Base-by-base conservation (phyloP, 345 rosid species). In the Salix arbutifolia region DNA sequence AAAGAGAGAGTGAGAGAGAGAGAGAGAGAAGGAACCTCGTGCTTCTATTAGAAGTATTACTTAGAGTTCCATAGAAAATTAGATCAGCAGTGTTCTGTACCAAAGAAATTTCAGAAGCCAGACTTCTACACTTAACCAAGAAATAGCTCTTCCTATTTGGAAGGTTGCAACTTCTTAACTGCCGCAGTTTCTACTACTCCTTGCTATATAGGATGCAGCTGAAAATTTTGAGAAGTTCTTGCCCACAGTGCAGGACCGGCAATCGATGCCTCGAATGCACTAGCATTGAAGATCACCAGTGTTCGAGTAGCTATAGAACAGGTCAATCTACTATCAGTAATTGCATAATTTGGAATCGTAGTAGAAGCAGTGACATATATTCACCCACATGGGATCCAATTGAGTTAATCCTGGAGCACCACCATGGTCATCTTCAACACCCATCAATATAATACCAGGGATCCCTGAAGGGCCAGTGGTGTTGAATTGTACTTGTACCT, bases 391-490 rank as follows among this genome's bases (percentile, higher is more conserved):
- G 33, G 91, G 86, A 86, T 96, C 98, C 72, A 91, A 84, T 79
- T 87, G 92, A 73, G 93, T 80, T 78, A 91, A 72, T 72, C 91
- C 91, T 2, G 90, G 87, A 68, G 78, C 73, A 76, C 88, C 93
- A 80, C 84, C 81, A 52, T 79, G 81, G 61, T 94, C 94, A 86
- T 91, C 98, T 86, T 96, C 97, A 81, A 96, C 86, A 86, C 94
- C 90, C 93, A 93, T 90, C 78, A 85, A 93, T 60, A 93, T 90
- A 76, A 91, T 86, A 33, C 98, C 99, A 12, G 90, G 94, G 74
- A 91, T 71, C 56, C 88, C 84, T 62, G 91, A 87, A 60, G 92
- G 91, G 53, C 96, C 94, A 18, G 90, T 87, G 74, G 91, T 95
- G 76, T 87, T 94, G 85, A 95, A 91, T 30, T 82, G 86, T 30